Conservation (phyloP, 768 basidiomycete genomes). For the Wakefieldia striispora region DNA sequence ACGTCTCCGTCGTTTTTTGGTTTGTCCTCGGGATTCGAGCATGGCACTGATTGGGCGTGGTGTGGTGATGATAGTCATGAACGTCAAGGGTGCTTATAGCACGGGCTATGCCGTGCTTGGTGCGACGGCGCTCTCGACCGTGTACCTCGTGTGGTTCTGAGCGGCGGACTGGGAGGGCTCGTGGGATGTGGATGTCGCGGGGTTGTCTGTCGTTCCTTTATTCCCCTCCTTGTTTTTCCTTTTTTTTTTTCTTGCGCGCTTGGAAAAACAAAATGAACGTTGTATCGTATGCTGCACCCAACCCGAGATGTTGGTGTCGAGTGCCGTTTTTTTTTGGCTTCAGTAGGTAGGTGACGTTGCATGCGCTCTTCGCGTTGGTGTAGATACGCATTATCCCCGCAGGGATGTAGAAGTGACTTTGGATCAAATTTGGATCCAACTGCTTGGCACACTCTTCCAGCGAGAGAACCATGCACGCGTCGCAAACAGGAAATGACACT, state of each 20-base stretch:
- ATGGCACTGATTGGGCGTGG: background rate
- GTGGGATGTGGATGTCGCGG: background rate
- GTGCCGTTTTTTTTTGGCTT: too few species aligned
- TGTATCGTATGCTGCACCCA: too few species aligned
- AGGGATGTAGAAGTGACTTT: too few species aligned
- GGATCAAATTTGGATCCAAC: too few species aligned
- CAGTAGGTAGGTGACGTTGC: too few species aligned
- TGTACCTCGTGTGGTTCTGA: slow-evolving; percentile 47
- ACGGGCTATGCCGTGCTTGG: slow-evolving; percentile 85
- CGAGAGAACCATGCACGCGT: too few species aligned
- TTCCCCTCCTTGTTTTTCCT: background rate
- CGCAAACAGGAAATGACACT: too few species aligned
- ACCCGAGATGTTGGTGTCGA: too few species aligned
- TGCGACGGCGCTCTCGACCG: slow-evolving; percentile 71
- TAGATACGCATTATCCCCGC: too few species aligned
- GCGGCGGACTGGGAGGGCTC: slow-evolving; percentile 33
- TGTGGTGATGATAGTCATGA: slow-evolving; percentile 72
- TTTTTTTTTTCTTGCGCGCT: background rate
- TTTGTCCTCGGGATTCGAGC: background rate
- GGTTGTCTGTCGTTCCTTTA: background rate
- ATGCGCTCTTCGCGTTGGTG: too few species aligned
- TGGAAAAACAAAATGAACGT: background rate
- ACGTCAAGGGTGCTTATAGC: slow-evolving; percentile 74
- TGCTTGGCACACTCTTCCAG: too few species aligned
- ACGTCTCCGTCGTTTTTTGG: slow-evolving; percentile 36